Evolutionary conservation across 768 basidiomycete species (phyloP), one percentile per base, ranked within the genome.

Genomic region (Russula sp.): DNA sequence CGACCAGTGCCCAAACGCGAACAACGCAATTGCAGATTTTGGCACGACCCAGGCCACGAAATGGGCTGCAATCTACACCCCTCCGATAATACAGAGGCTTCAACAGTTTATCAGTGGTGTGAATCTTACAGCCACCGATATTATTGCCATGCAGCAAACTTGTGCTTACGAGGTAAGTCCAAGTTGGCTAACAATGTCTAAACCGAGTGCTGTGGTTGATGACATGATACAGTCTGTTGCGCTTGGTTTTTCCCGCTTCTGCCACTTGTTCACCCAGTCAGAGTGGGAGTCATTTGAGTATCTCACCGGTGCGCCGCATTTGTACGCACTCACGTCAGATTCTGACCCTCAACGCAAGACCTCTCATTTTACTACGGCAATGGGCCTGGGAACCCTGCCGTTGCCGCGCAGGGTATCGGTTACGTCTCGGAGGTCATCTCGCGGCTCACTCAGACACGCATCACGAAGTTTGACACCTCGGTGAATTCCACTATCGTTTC

Each of bases 231-330:
- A 79, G 77, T 78, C 81, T 14, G 81, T 82, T 35, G 76, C 80
- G 2, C 74, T 82, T n/a, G 80, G 80, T 0, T 80, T 76, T 67
- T 80, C 79, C 10, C 67, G 71, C 18, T 83, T 82, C 73, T 83
- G 81, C 65, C 71, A 72, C 9, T 70, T 83, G 11, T 82, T 83
- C 72, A 81, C 81, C 4, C 71, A 79, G 62, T 74, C 78, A 47
- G 82, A 83, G 67, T 83, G 81, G 81, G 75, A 76, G 65, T 77
- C 78, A 1, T 82, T 76, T 63, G 76, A 80, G 57, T 81, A 83
- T 66, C 71, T 73, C 32, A 65, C 57, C 34, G 74, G 74, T 74
- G 37, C 56, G 74, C 13, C 10, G 5, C 27, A 51, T 27, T 8
- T 5, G 13, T 1, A 14, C 34, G 7, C 32, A 16, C 31, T 45